These are phyloP conservation scores for Peribolospora kevripleyi DNA, from an alignment of 768 basidiomycete genomes.

Conservation along the genomic window DNA sequence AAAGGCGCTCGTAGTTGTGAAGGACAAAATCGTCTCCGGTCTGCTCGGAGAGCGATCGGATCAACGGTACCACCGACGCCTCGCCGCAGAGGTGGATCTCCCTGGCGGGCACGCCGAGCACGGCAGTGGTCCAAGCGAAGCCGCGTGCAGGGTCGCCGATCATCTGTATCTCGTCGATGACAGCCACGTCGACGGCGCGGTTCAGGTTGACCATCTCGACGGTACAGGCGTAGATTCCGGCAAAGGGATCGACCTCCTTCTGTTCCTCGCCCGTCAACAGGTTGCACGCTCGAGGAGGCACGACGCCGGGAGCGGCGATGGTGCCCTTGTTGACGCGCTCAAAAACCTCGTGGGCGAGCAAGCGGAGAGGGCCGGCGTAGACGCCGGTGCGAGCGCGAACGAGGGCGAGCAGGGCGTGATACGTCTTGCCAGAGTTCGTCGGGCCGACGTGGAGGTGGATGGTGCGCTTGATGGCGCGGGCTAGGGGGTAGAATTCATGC, in stretches of 20 bases:
- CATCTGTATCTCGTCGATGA: conserved; percentile 96
- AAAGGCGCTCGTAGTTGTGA: conserved; percentile 62
- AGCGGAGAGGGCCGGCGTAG: conserved; percentile 73
- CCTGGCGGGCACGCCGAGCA: conserved; percentile 46
- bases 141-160: conserved; percentile 58
- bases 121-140: conserved; percentile 52
- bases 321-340: conserved; percentile 70
- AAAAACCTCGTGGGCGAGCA: conserved; percentile 89
- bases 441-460: conserved; percentile 92
- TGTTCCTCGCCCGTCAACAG: conserved; percentile 80
- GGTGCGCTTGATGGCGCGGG: conserved; percentile 42
- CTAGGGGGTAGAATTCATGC: conserved; percentile 16
- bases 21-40: conserved; percentile 64
- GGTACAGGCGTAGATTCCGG: conserved; percentile 50
- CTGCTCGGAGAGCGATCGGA: conserved; percentile 39
- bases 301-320: conserved; percentile 32
- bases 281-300: conserved; percentile 37
- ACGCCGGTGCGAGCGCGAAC: conserved; percentile 47
- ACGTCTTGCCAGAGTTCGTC: conserved; percentile 92
- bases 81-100: conserved; percentile 93
- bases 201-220: conserved; percentile 59
- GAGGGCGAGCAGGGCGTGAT: conserved; percentile 70
- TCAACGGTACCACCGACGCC: conserved; percentile 64
- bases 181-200: conserved; percentile 42
- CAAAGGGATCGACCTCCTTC: conserved; percentile 36